Percentiles rank a stretch among this genome's conserved stretches.
phyloP scores from a whole-genome alignment of 2,329 filamentous ascomycete genomes.

The Neurospora crassa region DNA sequence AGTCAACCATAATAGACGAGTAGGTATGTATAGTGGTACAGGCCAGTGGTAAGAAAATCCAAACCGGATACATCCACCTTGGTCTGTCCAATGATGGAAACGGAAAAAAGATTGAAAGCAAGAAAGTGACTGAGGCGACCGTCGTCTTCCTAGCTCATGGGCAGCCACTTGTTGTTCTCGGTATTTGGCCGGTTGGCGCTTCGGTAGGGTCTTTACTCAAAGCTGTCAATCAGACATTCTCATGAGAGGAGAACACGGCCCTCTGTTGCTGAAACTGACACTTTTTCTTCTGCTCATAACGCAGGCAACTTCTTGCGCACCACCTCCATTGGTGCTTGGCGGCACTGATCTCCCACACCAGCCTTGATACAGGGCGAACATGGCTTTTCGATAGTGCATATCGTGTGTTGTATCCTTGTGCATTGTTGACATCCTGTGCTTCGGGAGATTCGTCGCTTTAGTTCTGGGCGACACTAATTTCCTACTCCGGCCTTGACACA shows the following conservation, averaged over 20 bases:
- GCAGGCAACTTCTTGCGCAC: neutral
- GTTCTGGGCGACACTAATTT: neutral
- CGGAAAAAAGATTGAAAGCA: neutral
- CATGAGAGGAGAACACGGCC: neutral
- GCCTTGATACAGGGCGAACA: neutral
- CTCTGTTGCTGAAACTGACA: neutral
- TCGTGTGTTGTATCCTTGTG: neutral
- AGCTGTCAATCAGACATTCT: neutral
- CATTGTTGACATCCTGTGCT: neutral
- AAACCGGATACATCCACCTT: neutral
- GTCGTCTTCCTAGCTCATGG: neutral
- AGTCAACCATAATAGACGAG: neutral
- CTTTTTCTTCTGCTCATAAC: neutral
- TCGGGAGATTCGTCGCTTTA: no score
- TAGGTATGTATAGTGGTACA: neutral
- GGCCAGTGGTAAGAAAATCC: neutral
- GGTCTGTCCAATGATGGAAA: neutral
- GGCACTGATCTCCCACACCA: neutral
- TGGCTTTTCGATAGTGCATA: neutral
- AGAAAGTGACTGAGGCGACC: neutral
- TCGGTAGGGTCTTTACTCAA: neutral
- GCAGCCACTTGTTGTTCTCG: neutral
- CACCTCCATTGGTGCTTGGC: neutral
- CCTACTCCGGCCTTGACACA: neutral
- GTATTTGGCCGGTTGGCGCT: neutral